Conservation (phyloP, 805 yeast species). For the Lipomyces sp. region DNA sequence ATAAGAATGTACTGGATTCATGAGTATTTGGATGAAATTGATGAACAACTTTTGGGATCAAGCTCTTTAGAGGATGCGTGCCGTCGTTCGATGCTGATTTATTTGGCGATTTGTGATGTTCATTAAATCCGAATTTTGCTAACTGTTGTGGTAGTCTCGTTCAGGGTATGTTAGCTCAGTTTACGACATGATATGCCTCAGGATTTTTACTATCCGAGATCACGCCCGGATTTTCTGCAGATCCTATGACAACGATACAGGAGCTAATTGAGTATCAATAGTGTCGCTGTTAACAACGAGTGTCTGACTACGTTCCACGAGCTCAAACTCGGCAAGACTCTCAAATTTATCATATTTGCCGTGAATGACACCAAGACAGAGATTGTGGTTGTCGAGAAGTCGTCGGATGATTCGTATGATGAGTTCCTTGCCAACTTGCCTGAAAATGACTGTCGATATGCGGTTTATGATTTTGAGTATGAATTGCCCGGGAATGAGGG, state of each 20-base stretch:
- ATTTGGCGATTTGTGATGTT: background rate
- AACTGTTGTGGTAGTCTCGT: slow-evolving; percentile 30
- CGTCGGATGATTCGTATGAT: slow-evolving; percentile 77
- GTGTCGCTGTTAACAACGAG: slow-evolving; percentile 87
- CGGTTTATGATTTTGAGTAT: slow-evolving; percentile 95
- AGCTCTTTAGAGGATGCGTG: background rate
- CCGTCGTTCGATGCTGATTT: too few species aligned
- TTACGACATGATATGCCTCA: background rate
- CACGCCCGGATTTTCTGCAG: background rate
- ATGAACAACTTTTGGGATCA: background rate
- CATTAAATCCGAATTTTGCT: background rate
- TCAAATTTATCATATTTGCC: slow-evolving; percentile 79
- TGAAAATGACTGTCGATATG: slow-evolving; percentile 95
- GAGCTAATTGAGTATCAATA: slow-evolving; percentile 37
- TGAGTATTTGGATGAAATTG: background rate
- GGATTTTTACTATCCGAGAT: background rate
- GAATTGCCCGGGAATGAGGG: slow-evolving; percentile 90
- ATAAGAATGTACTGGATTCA: background rate
- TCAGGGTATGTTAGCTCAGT: slow-evolving; percentile 34
- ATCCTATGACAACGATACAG: background rate
- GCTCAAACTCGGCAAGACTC: slow-evolving; percentile 84
- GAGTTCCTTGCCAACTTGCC: slow-evolving; percentile 85
- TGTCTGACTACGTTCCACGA: slow-evolving; percentile 94
- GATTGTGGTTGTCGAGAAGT: slow-evolving; percentile 86
- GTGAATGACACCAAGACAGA: slow-evolving; percentile 86